A percentile compares a stretch with the other conserved stretches of the same genome.
Evolutionary conservation across 495 filamentous ascomycete genomes (phyloP).

Genomic region (Podospora didyma): DNA sequence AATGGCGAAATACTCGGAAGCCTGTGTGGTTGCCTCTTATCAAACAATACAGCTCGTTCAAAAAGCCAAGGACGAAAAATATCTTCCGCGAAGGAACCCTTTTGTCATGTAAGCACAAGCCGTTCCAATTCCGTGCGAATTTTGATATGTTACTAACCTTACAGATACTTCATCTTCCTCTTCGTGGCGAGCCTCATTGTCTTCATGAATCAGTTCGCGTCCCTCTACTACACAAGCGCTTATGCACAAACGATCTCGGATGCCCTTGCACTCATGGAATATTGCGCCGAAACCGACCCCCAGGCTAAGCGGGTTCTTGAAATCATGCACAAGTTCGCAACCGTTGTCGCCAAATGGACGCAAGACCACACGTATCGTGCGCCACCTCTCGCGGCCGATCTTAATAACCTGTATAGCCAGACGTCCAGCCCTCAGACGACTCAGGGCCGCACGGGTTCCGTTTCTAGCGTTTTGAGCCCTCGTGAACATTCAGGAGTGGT

Average conservation of each 20-base stretch:
- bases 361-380: slow-evolving; percentile 33
- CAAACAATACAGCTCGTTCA: slow-evolving; percentile 61
- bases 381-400: slow-evolving; percentile 38
- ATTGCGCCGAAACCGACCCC: slow-evolving; percentile 59
- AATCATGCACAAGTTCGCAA: slow-evolving; percentile 59
- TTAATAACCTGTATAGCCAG: slow-evolving; percentile 25
- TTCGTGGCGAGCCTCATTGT: slow-evolving; percentile 69
- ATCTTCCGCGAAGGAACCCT: slow-evolving; percentile 64
- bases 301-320: slow-evolving; percentile 62
- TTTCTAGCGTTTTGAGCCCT: background rate
- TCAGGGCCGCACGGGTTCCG: slow-evolving; percentile 4
- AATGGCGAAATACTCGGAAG: slow-evolving; percentile 63
- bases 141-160: background rate
- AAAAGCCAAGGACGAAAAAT: slow-evolving; percentile 51
- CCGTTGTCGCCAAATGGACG: slow-evolving; percentile 46
- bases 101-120: slow-evolving; percentile 54
- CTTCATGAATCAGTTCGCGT: slow-evolving; percentile 65
- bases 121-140: background rate
- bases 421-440: slow-evolving; percentile 4
- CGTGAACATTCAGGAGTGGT: slow-evolving; percentile 3
- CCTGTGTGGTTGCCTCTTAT: slow-evolving; percentile 66
- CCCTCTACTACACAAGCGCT: slow-evolving; percentile 54
- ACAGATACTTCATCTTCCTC: slow-evolving; percentile 63
- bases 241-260: slow-evolving; percentile 54
- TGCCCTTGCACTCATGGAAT: slow-evolving; percentile 55